Percentiles rank a stretch among this genome's conserved stretches.
phyloP scores from a whole-genome alignment of 2,329 filamentous ascomycete genomes.

The Orbilia quercus region DNA sequence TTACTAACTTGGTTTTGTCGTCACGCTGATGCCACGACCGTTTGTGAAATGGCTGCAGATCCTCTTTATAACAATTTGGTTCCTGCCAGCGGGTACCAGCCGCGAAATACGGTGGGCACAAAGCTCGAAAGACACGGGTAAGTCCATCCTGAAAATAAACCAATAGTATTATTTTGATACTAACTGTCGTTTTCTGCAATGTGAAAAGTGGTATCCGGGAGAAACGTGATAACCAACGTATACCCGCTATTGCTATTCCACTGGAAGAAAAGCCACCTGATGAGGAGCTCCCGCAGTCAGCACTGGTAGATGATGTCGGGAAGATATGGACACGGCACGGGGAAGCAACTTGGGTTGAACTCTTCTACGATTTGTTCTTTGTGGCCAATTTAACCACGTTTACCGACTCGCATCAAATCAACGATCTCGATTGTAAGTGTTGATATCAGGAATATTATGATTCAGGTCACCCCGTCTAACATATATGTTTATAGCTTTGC shows the following conservation, averaged over 20 bases:
- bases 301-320: conserved; percentile 42
- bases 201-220: conserved; percentile 31
- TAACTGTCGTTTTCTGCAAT: neutral
- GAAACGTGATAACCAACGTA: conserved; percentile 35
- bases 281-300: conserved; percentile 35
- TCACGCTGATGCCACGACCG: conserved; percentile 16
- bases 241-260: conserved; percentile 45
- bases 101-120: conserved; percentile 10
- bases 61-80: conserved; percentile 5
- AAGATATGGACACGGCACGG: conserved; percentile 55
- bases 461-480: neutral
- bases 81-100: conserved; percentile 17
- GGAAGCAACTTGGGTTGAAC: conserved; percentile 69
- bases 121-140: conserved; percentile 41
- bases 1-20: conserved; percentile 13
- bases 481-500: conserved; percentile 61
- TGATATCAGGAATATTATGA: neutral
- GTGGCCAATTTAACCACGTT: conserved; percentile 75
- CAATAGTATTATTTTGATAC: neutral
- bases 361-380: conserved; percentile 73
- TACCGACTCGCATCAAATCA: conserved; percentile 69
- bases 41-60: conserved; percentile 23
- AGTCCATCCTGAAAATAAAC: neutral
- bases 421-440: conserved; percentile 64
- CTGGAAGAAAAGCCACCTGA: conserved; percentile 40